phyloP scores from a whole-genome alignment of 257 asterid species.

The Cinchona pubescens region DNA sequence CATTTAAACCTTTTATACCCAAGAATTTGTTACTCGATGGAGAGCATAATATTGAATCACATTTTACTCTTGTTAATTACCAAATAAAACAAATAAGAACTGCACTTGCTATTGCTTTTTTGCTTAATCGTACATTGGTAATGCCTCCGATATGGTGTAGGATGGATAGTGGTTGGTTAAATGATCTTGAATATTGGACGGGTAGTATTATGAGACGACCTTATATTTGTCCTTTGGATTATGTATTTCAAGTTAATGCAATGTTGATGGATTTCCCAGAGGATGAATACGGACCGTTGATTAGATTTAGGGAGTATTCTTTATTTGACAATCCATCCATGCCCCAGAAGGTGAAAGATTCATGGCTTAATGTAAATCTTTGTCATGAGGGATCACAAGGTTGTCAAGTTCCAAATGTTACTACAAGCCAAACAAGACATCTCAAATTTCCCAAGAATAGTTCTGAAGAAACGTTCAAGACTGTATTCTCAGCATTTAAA shows the following conservation, averaged over 20 bases:
- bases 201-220: constrained; percentile 85
- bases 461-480: constrained; percentile 68
- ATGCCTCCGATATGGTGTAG: constrained; percentile 99
- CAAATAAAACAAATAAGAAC: constrained; percentile 88
- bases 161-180: constrained; percentile 95
- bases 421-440: constrained; percentile 44
- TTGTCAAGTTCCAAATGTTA: constrained; percentile 62
- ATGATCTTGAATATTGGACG: constrained; percentile 71
- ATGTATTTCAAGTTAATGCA: constrained; percentile 79
- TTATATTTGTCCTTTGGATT: constrained; percentile 86
- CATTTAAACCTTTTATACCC: constrained; percentile 79
- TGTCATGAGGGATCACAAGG: constrained; percentile 73
- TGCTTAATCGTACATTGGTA: constrained; percentile 86
- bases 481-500: constrained; percentile 61
- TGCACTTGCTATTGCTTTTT: constrained; percentile 83
- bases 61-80: constrained; percentile 82
- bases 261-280: constrained; percentile 66
- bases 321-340: constrained; percentile 65
- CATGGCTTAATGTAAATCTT: constrained; percentile 84
- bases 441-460: constrained; percentile 74
- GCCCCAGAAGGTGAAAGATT: constrained; percentile 79
- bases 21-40: constrained; percentile 85
- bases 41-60: constrained; percentile 69
- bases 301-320: constrained; percentile 73
- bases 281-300: constrained; percentile 69